phyloP scores from a whole-genome alignment of 345 rosid genomes.

The Ailanthus altissimus region DNA sequence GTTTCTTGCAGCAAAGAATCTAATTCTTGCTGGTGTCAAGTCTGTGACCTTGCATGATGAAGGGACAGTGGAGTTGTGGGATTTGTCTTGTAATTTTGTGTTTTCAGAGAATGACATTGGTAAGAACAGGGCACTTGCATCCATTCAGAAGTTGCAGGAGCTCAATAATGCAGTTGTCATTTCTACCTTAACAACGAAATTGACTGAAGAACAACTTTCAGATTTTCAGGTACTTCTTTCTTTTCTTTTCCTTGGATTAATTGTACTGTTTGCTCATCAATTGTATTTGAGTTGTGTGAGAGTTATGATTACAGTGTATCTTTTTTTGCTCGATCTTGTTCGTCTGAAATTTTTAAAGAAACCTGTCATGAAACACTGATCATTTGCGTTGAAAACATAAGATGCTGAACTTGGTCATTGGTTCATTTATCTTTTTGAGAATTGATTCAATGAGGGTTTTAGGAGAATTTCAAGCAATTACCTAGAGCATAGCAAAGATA shows the following conservation, averaged over 20 bases:
- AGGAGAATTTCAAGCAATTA: not conserved
- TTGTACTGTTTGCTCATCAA: too few species aligned
- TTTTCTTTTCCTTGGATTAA: not conserved
- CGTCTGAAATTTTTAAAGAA: not conserved
- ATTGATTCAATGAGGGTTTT: not conserved
- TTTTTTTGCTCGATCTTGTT: not conserved
- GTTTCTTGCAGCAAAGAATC: conserved; percentile 80
- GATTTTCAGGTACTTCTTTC: conserved; percentile 65
- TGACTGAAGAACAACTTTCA: conserved; percentile 78
- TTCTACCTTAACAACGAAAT: conserved; percentile 63
- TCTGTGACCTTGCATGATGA: conserved; percentile 96
- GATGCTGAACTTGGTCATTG: not conserved
- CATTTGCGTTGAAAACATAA: not conserved
- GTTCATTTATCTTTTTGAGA: not conserved
- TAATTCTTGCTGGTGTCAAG: conserved; percentile 96
- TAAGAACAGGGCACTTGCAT: conserved; percentile 92
- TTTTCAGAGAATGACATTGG: conserved; percentile 85
- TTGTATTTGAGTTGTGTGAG: too few species aligned
- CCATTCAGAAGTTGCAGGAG: conserved; percentile 93
- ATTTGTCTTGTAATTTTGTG: conserved; percentile 81
- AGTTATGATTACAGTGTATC: too few species aligned
- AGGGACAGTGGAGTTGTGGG: conserved; percentile 83
- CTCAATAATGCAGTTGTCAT: conserved; percentile 85
- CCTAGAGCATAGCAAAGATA: not conserved
- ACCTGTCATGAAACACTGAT: not conserved